These are phyloP conservation scores for Septoria petroselini DNA, from an alignment of 2,329 filamentous ascomycete species.

Conservation along the genomic window DNA sequence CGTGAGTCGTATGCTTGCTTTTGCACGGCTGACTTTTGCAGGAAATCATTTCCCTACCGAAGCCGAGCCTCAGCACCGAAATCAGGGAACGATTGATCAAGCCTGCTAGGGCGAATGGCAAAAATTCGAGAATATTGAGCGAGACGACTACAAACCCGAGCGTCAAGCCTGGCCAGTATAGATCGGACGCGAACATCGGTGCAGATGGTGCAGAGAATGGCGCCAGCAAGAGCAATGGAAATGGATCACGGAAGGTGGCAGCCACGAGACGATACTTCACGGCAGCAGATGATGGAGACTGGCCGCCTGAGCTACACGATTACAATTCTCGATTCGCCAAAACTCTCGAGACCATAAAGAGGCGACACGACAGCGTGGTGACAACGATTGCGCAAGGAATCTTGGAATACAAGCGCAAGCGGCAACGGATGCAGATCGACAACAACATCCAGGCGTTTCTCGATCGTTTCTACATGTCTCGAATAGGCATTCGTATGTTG, in stretches of 20 bases:
- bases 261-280: constrained; percentile 70
- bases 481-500: constrained; percentile 98
- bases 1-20: not conserved
- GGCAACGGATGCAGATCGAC: constrained; percentile 97
- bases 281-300: constrained; percentile 84
- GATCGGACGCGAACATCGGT: constrained; percentile 53
- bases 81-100: constrained; percentile 75
- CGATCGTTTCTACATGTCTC: constrained; percentile 99
- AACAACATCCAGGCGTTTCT: constrained; percentile 96
- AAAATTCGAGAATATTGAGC: constrained; percentile 65
- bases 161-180: constrained; percentile 77
- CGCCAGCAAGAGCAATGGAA: constrained; percentile 47
- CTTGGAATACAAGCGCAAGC: constrained; percentile 92
- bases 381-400: constrained; percentile 98
- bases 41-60: constrained; percentile 87
- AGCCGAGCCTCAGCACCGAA: constrained; percentile 71
- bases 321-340: constrained; percentile 91
- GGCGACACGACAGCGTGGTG: constrained; percentile 92
- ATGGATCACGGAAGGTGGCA: constrained; percentile 46
- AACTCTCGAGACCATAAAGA: constrained; percentile 88
- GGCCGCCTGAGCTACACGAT: constrained; percentile 89
- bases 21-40: constrained; percentile 40
- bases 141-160: constrained; percentile 89
- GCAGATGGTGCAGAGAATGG: constrained; percentile 49
- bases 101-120: constrained; percentile 58